Evolutionary conservation across 2,329 filamentous ascomycete genomes (phyloP).

Genomic region (Diplodia sapinea): DNA sequence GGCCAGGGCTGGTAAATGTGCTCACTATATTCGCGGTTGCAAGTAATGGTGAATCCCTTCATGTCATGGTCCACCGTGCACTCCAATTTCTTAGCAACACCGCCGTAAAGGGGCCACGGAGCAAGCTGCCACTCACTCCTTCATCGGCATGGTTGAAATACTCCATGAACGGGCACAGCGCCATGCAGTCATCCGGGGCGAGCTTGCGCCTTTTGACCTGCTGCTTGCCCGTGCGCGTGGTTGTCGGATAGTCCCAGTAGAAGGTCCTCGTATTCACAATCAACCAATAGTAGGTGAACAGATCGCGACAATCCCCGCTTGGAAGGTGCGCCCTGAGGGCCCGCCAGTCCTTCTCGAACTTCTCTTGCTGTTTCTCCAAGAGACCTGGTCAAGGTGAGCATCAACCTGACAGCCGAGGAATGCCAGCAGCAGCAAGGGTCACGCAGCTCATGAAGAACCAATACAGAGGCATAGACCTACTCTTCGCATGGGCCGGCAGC

Average conservation of each 20-base stretch:
- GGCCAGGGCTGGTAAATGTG: constrained; percentile 7
- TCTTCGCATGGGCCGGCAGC: constrained; percentile 47
- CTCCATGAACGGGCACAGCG: constrained; percentile 74
- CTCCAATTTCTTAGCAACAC: constrained; percentile 38
- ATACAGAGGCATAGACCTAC: constrained; percentile 32
- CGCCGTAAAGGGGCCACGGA: constrained; percentile 15
- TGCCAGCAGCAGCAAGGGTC: constrained; percentile 13
- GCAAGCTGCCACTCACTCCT: constrained; percentile 38
- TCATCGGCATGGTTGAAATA: constrained; percentile 66
- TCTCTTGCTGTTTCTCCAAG: constrained; percentile 61
- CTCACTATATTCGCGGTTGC: constrained; percentile 57
- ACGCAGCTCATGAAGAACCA: constrained; percentile 16
- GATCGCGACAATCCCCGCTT: constrained; percentile 38
- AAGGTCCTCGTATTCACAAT: constrained; percentile 67
- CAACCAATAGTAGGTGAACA: constrained; percentile 64
- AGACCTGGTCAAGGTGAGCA: constrained; percentile 43
- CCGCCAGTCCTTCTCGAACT: constrained; percentile 59
- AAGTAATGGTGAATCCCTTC: constrained; percentile 61
- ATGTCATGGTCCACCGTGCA: constrained; percentile 61
- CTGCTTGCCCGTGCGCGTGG: constrained; percentile 47
- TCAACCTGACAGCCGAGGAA: constrained; percentile 23
- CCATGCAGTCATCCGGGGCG: constrained; percentile 65
- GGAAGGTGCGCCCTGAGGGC: constrained; percentile 53
- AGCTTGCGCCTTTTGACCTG: constrained; percentile 50
- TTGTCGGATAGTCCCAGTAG: constrained; percentile 57